These are phyloP conservation scores for Phlyctochytrium arcticum DNA, from an alignment of 192 early-diverging fungal species.

Conservation along the genomic window DNA sequence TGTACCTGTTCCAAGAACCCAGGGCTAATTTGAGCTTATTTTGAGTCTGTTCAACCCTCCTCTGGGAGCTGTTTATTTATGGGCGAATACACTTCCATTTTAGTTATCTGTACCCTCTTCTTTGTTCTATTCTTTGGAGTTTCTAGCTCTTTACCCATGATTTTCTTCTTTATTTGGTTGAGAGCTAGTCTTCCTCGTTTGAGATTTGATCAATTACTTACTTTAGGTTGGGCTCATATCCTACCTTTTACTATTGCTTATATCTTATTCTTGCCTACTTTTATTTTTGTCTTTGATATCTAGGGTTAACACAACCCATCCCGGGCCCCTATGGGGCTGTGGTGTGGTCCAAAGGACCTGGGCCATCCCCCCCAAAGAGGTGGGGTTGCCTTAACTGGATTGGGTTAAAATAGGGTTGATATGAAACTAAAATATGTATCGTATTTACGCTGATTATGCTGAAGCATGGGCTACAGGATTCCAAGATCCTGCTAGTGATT, in stretches of 20 bases:
- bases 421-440: too few relatives aligned
- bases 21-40: too few relatives aligned
- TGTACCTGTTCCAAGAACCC: too few relatives aligned
- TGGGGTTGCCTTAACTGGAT: too few relatives aligned
- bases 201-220: conserved; percentile 48
- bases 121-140: conserved; percentile 50
- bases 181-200: conserved; percentile 43
- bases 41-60: too few relatives aligned
- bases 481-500: conserved; percentile 33
- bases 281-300: conserved; percentile 26
- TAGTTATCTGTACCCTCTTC: conserved; percentile 41
- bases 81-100: conserved; percentile 42
- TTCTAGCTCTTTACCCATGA: conserved; percentile 36
- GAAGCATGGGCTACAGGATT: conserved; percentile 21
- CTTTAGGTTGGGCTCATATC: conserved; percentile 43
- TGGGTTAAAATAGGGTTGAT: too few relatives aligned
- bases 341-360: too few relatives aligned
- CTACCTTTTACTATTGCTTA: conserved; percentile 44
- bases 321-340: too few relatives aligned
- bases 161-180: conserved; percentile 48
- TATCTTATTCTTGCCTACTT: conserved; percentile 44
- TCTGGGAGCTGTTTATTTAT: conserved; percentile 48
- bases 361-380: too few relatives aligned
- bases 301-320: too few relatives aligned
- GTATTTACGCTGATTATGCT: conserved; percentile 22